Evolutionary conservation across 2,329 filamentous ascomycete species (phyloP), one percentile per base, ranked within the genome.

Genomic region (Simplicillium sp.): DNA sequence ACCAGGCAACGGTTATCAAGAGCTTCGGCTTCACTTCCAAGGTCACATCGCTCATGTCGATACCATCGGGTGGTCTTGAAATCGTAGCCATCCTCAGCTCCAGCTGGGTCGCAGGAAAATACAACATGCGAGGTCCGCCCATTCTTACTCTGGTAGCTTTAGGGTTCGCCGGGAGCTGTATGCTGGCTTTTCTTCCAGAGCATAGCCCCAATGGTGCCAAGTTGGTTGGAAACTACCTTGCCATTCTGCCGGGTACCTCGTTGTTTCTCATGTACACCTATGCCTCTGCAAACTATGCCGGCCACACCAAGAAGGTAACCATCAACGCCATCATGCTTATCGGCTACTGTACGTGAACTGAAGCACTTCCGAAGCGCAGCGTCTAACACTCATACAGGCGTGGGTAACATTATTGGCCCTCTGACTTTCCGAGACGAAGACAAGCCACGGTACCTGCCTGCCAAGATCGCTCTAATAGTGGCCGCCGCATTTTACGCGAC

Each of bases 1-100:
- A 48, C 18, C 41, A 43, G 12, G 42, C 45, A 16, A 47, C 45
- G 34, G 40, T 50, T 17, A 48, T 48, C 38, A 47, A 46, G 31
- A 43, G 39, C 4, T 50, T 50, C 29, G 48, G 48, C 29, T 50
- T 47, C 43, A 46, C 37, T 29, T 32, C 36, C 3, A 37, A 41
- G 13, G 37, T 45, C 5, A 39, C 45, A 3, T 35, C 44, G 28
- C 36, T 46, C 13, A 42, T 46, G 34, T 42, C 48, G 38, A 50
- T 50, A 46, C 50, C 50, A 3, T 45, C 46, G 14, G 48, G 47
- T 9, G 37, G 31, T 8, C 37, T 46, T 13, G 34, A 36, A 11
- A 18, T 18, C 11, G 11, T 36, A 12, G 15, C 15, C 34, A 36
- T 18, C 6, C 34, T 36, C 14, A 14, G 9, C 15, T 15, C 34